Percentiles rank a stretch among this genome's conserved stretches.
These are phyloP conservation scores for Cetraspora pellucida DNA, from an alignment of 192 early-diverging fungal genomes.

Conservation along the genomic window DNA sequence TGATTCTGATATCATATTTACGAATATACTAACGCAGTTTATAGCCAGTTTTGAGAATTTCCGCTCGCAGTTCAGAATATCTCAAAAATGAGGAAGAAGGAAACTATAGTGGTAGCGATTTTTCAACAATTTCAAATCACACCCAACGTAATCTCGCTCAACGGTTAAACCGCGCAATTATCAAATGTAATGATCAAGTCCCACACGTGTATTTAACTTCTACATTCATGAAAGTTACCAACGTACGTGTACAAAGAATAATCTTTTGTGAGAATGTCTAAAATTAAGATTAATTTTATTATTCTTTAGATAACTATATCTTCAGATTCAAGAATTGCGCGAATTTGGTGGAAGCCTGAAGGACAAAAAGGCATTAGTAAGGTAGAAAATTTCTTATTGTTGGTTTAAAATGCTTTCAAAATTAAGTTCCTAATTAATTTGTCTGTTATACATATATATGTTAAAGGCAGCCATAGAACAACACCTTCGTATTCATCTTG, in stretches of 20 bases:
- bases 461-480: slow-evolving; percentile 4
- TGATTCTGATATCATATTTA: not conserved
- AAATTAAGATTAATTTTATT: not conserved
- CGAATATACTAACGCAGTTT: no score
- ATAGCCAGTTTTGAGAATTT: no score
- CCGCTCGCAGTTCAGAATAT: no score
- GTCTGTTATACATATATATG: not conserved
- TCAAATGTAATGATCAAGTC: slow-evolving; percentile 6
- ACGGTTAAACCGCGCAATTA: slow-evolving; percentile 6
- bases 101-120: no score
- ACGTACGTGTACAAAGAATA: not conserved
- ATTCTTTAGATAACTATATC: not conserved
- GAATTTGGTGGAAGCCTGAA: slow-evolving; percentile 22
- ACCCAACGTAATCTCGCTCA: slow-evolving; percentile 3
- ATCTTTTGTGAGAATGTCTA: not conserved
- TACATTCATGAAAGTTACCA: slow-evolving; percentile 1
- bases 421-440: not conserved
- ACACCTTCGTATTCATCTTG: not conserved
- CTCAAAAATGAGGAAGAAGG: not conserved
- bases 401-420: not conserved
- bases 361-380: slow-evolving; percentile 4
- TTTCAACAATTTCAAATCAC: not conserved
- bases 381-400: not conserved
- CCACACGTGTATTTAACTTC: slow-evolving; percentile 16
- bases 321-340: not conserved